Evolutionary conservation across 345 rosid species (phyloP).

Genomic region (Eucalyptus rudis): DNA sequence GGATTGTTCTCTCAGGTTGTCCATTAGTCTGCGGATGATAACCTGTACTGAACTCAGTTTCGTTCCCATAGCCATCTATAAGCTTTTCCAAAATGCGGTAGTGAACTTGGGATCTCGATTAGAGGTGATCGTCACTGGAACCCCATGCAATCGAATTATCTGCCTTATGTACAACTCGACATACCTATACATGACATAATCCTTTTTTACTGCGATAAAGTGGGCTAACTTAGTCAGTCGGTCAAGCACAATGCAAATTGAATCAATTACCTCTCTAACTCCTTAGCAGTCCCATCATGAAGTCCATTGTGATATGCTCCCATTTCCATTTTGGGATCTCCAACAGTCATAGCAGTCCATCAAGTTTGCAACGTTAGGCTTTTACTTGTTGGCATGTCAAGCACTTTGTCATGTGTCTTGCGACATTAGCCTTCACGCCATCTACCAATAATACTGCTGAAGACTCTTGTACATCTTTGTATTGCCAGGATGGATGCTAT

Average conservation of each 20-base stretch:
- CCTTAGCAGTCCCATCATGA: rapidly evolving
- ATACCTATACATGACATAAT: too few relatives aligned
- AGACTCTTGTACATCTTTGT: rapidly evolving
- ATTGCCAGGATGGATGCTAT: rapidly evolving
- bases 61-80: rapidly evolving
- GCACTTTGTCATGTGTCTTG: too few relatives aligned
- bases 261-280: too few relatives aligned
- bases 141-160: too few relatives aligned
- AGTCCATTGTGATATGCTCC: too few relatives aligned
- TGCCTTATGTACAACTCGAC: rapidly evolving
- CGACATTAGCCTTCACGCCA: rapidly evolving
- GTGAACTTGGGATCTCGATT: too few relatives aligned
- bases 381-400: too few relatives aligned
- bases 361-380: rapidly evolving
- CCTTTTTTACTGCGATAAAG: rapidly evolving
- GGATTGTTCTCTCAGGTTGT: rapidly evolving
- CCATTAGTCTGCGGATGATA: rapidly evolving
- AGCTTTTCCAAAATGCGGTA: too few relatives aligned
- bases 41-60: rapidly evolving
- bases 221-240: rapidly evolving
- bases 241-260: rapidly evolving
- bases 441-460: rapidly evolving
- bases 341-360: rapidly evolving
- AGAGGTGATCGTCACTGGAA: too few relatives aligned
- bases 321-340: too few relatives aligned